Evolutionary conservation across 495 filamentous ascomycete genomes (phyloP).

Genomic region (Cercophora samala): DNA sequence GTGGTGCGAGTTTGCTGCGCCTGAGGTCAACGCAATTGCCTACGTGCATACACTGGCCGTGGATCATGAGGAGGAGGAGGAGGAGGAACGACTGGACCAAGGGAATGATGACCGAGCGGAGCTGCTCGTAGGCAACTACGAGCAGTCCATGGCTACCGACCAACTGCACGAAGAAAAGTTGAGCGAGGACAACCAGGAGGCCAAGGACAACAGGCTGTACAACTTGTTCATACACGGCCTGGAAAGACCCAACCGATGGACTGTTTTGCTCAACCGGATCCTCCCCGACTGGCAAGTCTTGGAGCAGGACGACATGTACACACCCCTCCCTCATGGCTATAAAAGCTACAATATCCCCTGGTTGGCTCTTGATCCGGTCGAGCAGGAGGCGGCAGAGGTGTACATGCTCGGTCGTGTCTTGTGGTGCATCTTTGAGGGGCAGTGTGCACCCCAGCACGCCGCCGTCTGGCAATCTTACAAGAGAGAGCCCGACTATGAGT

Average conservation of each 20-base stretch:
- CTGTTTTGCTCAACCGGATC: constrained; percentile 26
- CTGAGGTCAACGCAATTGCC: constrained; percentile 49
- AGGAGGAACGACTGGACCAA: constrained; percentile 7
- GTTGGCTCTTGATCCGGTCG: constrained; percentile 39
- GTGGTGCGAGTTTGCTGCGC: constrained; percentile 50
- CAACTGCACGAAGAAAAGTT: too few relatives aligned
- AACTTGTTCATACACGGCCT: constrained; percentile 26
- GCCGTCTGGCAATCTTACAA: constrained; percentile 50
- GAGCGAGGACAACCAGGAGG: constrained; percentile 21
- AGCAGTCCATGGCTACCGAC: too few relatives aligned
- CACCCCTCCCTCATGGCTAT: constrained; percentile 28
- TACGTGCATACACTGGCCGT: constrained; percentile 42
- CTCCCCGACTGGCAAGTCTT: constrained; percentile 41
- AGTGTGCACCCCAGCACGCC: constrained; percentile 43
- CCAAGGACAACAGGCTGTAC: constrained; percentile 30
- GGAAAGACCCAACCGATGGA: not conserved
- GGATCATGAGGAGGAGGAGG: constrained; percentile 21
- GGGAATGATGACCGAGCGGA: not conserved
- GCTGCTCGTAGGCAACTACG: too few relatives aligned
- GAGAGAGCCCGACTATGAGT: constrained; percentile 47
- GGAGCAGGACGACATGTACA: constrained; percentile 34
- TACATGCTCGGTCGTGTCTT: constrained; percentile 52
- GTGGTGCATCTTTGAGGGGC: constrained; percentile 54
- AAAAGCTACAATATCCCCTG: constrained; percentile 47
- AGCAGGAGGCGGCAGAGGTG: constrained; percentile 49